Conservation (phyloP, 495 filamentous ascomycete species). For the Annulohypoxylon maeteangense region DNA sequence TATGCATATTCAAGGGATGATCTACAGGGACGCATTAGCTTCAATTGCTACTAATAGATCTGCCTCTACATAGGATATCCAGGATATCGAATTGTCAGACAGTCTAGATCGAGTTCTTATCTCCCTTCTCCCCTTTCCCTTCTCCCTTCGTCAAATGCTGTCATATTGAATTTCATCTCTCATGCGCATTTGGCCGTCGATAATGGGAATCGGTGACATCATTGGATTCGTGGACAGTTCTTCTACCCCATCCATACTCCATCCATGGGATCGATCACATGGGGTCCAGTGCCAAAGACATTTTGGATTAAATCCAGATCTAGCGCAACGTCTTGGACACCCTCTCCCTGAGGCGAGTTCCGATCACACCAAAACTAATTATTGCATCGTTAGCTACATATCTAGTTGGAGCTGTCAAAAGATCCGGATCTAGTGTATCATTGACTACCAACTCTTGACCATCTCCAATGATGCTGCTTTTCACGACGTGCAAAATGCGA, state of each 20-base stretch:
- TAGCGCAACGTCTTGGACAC: slow-evolving; percentile 12
- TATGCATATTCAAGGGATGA: slow-evolving; percentile 39
- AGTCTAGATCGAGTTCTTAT: neutral
- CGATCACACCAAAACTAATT: slow-evolving; percentile 28
- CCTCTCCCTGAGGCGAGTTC: slow-evolving; percentile 14
- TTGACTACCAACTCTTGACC: slow-evolving; percentile 2
- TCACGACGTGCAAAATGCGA: neutral
- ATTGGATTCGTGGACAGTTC: slow-evolving; percentile 2
- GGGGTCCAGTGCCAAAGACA: slow-evolving; percentile 14
- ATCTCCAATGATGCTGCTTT: neutral
- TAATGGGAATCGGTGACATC: slow-evolving; percentile 19
- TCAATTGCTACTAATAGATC: slow-evolving; percentile 21
- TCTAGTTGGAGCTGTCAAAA: slow-evolving; percentile 28
- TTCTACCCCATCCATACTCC: slow-evolving; percentile 4
- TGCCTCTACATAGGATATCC: slow-evolving; percentile 11
- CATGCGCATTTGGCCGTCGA: neutral
- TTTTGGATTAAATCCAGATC: slow-evolving; percentile 12
- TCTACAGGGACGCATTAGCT: slow-evolving; percentile 32
- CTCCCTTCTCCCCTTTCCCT: neutral
- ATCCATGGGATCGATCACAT: slow-evolving; percentile 21
- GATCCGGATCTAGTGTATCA: slow-evolving; percentile 2
- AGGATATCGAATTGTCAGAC: neutral
- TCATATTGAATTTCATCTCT: neutral
- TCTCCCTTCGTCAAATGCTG: neutral
- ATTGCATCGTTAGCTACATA: slow-evolving; percentile 10